Evolutionary conservation across 1,139 yeast genomes (phyloP), one percentile per base, ranked within the genome.

Genomic region (Kodamaea anthophila): DNA sequence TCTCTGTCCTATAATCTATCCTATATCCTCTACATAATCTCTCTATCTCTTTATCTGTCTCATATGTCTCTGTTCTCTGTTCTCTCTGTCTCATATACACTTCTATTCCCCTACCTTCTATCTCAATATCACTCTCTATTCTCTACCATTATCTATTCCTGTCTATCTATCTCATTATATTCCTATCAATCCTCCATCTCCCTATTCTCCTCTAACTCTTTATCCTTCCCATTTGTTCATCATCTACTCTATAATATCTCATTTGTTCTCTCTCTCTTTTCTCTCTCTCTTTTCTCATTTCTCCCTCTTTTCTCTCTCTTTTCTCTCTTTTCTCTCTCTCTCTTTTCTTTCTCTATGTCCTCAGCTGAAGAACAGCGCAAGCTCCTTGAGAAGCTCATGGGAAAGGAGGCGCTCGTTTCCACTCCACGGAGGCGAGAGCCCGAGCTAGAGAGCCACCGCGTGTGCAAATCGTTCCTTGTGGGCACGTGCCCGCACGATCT

Each of bases 401-500:
- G 95, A 7, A 64, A 62, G 33, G 83, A 75, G 29, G 60, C 72
- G 10, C 57, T 70, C 35, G 57, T 64, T 22, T 54, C 65, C 18
- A 54, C 67, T 34, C 39, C 57, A 26, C 39, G 57, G 45, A 39
- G 74, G 43, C 43, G 63, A 52, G 55, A 66, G 41, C 56, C 74
- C 23, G 66, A 67, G n/a, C 56, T 87, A 44, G 65, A 75, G 15
- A 83, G 80, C 38, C 74, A 79, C 11, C 63, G 74, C 28, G 77
- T 87, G 9, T 88, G 97, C 53, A 82, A 83, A 49, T 67, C 85
- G 15, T 88, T 79, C 51, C 53, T 91, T 10, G 86, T 86, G 5
- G 96, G 94, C 1, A 72, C 74, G n/a, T 88, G 97, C 46, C 93
- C 95, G 0, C 84, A 83, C 51, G 96, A 87, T 44, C 53, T 88